Evolutionary conservation across 345 rosid species (phyloP), one percentile per base, ranked within the genome.

Genomic region (Eucalyptus caleyi): DNA sequence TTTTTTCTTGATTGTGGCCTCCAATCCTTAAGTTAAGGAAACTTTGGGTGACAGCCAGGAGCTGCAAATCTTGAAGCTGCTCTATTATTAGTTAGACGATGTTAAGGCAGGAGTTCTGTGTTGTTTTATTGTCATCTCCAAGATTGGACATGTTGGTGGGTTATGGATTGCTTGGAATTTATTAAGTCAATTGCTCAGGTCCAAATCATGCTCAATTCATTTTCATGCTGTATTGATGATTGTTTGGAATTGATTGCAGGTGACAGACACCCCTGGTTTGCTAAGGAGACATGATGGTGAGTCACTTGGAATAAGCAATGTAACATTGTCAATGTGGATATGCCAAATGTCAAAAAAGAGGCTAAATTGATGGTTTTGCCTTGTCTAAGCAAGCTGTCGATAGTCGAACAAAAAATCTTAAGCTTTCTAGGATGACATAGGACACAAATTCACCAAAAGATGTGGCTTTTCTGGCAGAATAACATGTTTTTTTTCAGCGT

Each of bases 261-360:
- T 97, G 86, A 97, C 98, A 10, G 99, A 97, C 92, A 97, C 99
- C 54, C 99, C 99, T 89, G 99, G 99, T 44, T 94, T 97, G 85
- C 95, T 97, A 56, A 94, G 93, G 92, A 96, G 99, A 93, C 60
- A 86, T 89, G 99, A 97, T 90, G 99, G 99, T 97, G 94, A 91
- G 87, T 86, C 26, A 8, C 34, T 27, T 27, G 47, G 85, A 40
- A 40, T 23, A 77, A 77, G 30, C 45, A 77, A 77, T 77, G 30
- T 77, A 21, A 77, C 85, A 77, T 40, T 21, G 16, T 77, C 85
- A 23, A 77, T 77, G 47, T 77, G 85, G 16, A 40, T 21, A 3
- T 23, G 47, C 27, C 2, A 5, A 37, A 77, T 72, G 82, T 77
- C 30, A 77, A 21, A 77, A 40, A 21, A 77, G 85, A 77, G 3